Conservation (phyloP, 1,139 yeast genomes). For the Pichia sp. region DNA sequence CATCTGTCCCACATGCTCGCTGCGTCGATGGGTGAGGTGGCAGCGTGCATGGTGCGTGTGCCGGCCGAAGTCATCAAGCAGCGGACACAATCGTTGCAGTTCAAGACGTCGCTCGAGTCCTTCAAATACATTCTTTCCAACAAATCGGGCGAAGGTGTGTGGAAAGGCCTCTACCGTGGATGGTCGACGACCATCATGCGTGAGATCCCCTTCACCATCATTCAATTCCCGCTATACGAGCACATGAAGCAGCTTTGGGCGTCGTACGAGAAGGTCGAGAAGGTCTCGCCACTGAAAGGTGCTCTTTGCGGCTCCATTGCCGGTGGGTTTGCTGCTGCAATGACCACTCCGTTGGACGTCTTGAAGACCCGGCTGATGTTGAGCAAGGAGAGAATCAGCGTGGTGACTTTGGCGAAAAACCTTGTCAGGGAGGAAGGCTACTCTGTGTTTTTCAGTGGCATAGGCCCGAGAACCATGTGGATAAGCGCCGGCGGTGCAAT, state of each 20-base stretch:
- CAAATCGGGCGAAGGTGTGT: conserved; percentile 69
- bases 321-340: conserved; percentile 91
- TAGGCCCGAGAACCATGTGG: conserved; percentile 96
- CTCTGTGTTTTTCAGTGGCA: conserved; percentile 68
- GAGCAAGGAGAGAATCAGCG: conserved; percentile 46
- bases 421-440: conserved; percentile 65
- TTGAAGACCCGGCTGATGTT: conserved; percentile 90
- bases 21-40: conserved; percentile 88
- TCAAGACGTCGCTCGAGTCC: conserved; percentile 59
- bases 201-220: conserved; percentile 92
- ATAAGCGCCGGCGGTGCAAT: conserved; percentile 98
- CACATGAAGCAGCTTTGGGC: conserved; percentile 61
- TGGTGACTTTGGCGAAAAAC: conserved; percentile 41
- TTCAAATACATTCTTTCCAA: conserved; percentile 57
- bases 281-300: conserved; percentile 65
- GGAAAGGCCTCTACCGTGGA: conserved; percentile 83
- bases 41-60: conserved; percentile 90
- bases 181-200: conserved; percentile 89
- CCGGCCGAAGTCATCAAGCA: conserved; percentile 97
- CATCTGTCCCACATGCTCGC: conserved; percentile 70
- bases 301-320: conserved; percentile 92
- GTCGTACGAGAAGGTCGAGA: conserved; percentile 33
- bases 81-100: conserved; percentile 76
- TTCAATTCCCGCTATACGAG: conserved; percentile 93
- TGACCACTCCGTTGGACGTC: conserved; percentile 91